These are phyloP conservation scores for Phytopythium mirpurense DNA, from an alignment of 352 stramenopile species.

Conservation along the genomic window DNA sequence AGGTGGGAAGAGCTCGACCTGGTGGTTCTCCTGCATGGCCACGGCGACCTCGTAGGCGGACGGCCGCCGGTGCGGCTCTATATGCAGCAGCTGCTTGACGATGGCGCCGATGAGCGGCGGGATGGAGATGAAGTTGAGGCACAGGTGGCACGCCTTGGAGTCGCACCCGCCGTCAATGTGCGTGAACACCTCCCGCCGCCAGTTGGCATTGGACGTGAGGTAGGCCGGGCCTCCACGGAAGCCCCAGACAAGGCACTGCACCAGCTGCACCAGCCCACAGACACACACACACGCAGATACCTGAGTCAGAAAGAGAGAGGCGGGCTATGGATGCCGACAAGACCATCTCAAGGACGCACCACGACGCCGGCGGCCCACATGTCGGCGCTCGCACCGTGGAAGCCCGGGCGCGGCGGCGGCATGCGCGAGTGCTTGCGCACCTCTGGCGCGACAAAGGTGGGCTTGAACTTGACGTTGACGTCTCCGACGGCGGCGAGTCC, in stretches of 20 bases:
- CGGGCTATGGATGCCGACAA: no score
- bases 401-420: constrained; percentile 51
- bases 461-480: constrained; percentile 83
- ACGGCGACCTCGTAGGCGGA: constrained; percentile 73
- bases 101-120: constrained; percentile 66
- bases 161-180: constrained; percentile 70
- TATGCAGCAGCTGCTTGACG: constrained; percentile 73
- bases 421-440: constrained; percentile 56
- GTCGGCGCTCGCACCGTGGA: constrained; percentile 66
- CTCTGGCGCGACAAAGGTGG: constrained; percentile 70
- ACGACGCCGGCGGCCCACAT: constrained; percentile 80
- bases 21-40: constrained; percentile 56
- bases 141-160: constrained; percentile 53
- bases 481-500: constrained; percentile 47
- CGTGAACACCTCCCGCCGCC: constrained; percentile 64
- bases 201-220: constrained; percentile 49
- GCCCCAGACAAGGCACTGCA: constrained; percentile 78
- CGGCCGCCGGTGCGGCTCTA: constrained; percentile 56
- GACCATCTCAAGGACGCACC: no score
- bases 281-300: neutral
- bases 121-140: constrained; percentile 77
- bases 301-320: neutral
- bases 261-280: constrained; percentile 34
- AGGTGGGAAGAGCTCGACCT: constrained; percentile 48
- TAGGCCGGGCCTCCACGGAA: constrained; percentile 70